Base-by-base conservation (phyloP, 352 stramenopile genomes). In the Globisporangium yorkense region DNA sequence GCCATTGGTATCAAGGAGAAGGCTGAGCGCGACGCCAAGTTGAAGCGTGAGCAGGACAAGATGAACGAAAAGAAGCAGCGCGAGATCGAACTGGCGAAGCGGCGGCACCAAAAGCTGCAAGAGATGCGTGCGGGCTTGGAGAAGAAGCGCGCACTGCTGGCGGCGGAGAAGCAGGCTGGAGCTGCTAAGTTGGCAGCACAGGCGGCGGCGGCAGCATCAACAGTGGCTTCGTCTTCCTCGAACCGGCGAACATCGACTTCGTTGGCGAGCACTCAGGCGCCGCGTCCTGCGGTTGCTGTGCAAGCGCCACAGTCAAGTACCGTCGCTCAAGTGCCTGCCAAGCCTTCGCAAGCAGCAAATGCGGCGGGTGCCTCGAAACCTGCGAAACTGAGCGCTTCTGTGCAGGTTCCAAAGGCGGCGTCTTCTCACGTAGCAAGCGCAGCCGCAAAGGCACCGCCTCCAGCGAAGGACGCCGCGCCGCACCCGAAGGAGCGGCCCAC, bases 51-150 rank as follows among this genome's bases (percentile, higher is more conserved):
- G 29, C 75, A 86, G 39, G 81, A 76, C 13, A 73, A 73, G 43
- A 49, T 71, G 5, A 51, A 62, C 12, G 62, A 88, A 39, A 81
- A 82, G 43, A 89, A 88, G 59, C 82, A 88, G 46, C 74, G 74
- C 27, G 75, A 89, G 20, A 62, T 80, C 2, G 78, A 91, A 57
- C 41, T 87, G 31, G 77, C 77, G 9, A 85, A 79, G 63, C 72
- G 75, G 44, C 66, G 78, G 9, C 74, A 88, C 43, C 80, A 87
- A 37, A 82, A 71, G 47, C 39, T 89, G 4, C 77, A 86, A 57
- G 76, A 87, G 46, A 80, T 91, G 73, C 69, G 79, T 47, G 74
- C 73, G n/a, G 75, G 77, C 9, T 57, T 87, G 45, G 80, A 88
- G 50, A 91, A 88, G 61, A 89, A 87, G 52, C 76, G 77, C 44